phyloP scores from a whole-genome alignment of 163 green algal species.

The Smithsoniella earleae region DNA sequence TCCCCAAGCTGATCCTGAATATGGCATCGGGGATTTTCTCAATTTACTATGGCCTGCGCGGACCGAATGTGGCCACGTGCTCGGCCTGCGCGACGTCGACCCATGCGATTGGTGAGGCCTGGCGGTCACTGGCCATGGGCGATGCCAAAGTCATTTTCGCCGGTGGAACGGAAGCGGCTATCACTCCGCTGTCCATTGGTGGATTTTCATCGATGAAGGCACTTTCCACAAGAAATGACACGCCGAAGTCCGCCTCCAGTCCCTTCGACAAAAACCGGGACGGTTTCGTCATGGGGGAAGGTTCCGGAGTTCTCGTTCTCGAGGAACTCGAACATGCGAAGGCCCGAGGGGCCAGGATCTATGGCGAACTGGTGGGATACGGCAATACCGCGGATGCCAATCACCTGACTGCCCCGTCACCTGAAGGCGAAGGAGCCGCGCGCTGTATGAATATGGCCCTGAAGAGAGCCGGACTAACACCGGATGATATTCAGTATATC shows the following conservation, averaged over 20 bases:
- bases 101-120: slow-evolving; percentile 81
- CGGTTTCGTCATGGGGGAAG: slow-evolving; percentile 93
- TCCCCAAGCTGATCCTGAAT: too few species aligned
- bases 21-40: too few species aligned
- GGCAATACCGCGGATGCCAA: slow-evolving; percentile 76
- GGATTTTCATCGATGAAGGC: slow-evolving; percentile 74
- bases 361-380: slow-evolving; percentile 68
- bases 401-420: slow-evolving; percentile 81
- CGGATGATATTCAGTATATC: slow-evolving; percentile 66
- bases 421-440: slow-evolving; percentile 65
- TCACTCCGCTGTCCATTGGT: slow-evolving; percentile 75
- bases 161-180: slow-evolving; percentile 76
- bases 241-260: slow-evolving; percentile 46
- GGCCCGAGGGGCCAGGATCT: slow-evolving; percentile 53
- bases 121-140: slow-evolving; percentile 62
- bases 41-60: slow-evolving; percentile 49
- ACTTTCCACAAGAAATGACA: slow-evolving; percentile 61
- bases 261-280: slow-evolving; percentile 75
- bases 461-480: slow-evolving; percentile 43
- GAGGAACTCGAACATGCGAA: slow-evolving; percentile 68
- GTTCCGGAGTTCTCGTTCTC: slow-evolving; percentile 69
- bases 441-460: slow-evolving; percentile 73
- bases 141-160: slow-evolving; percentile 75
- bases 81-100: slow-evolving; percentile 81
- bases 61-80: slow-evolving; percentile 67